A percentile compares a stretch with the other conserved stretches of the same genome.
phyloP scores from a whole-genome alignment of 73 alveolate species.

The Paramecium pentaurelia region DNA sequence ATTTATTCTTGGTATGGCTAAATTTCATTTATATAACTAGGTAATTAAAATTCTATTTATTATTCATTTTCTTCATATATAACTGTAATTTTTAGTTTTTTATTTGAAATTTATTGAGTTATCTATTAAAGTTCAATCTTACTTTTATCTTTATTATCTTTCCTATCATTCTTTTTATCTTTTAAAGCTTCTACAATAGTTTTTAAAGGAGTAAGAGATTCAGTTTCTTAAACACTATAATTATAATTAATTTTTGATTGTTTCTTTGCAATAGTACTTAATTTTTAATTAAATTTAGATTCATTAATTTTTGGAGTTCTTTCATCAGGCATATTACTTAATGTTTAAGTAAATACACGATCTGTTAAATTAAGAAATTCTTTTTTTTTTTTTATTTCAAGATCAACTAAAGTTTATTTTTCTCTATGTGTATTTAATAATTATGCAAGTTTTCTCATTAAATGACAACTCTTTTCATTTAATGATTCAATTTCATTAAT shows the following conservation, averaged over 20 bases:
- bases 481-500: not conserved
- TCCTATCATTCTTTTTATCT: not conserved
- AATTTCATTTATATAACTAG: not conserved
- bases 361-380: not conserved
- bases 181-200: not conserved
- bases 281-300: not conserved
- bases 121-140: not conserved
- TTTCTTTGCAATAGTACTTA: not conserved
- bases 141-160: not conserved
- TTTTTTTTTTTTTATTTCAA: not conserved
- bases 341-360: not conserved
- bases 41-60: not conserved
- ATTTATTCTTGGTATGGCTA: not conserved
- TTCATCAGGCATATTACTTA: conserved; percentile 16
- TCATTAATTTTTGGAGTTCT: not conserved
- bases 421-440: not conserved
- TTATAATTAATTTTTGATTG: not conserved
- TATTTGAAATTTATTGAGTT: not conserved
- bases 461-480: conserved; percentile 4
- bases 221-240: not conserved
- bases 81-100: not conserved
- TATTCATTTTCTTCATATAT: not conserved
- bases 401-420: not conserved
- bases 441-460: not conserved
- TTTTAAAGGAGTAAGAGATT: not conserved